Conservation (phyloP, 371 early-diverging fungal genomes). For the Circinella umbellata region DNA sequence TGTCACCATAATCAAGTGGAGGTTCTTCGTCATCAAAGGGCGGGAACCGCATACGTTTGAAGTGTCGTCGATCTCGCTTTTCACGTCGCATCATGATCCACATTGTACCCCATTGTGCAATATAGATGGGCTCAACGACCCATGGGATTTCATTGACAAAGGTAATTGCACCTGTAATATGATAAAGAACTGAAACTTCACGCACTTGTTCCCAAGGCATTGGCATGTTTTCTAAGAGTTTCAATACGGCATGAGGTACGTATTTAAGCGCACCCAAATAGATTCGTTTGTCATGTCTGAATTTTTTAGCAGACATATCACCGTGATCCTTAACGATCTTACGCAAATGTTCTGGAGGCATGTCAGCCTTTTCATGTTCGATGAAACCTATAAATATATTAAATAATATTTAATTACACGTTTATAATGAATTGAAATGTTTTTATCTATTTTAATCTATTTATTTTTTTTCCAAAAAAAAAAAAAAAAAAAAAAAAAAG, state of each 20-base stretch:
- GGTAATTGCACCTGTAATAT: conserved; percentile 98
- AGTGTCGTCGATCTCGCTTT: conserved; percentile 97
- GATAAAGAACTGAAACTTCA: conserved; percentile 97
- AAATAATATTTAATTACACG: not conserved
- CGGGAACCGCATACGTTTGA: conserved; percentile 98
- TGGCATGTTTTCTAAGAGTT: conserved; percentile 98
- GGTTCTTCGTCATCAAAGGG: conserved; percentile 99
- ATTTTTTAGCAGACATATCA: conserved; percentile 98
- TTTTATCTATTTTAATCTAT: not conserved
- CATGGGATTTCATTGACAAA: conserved; percentile 97
- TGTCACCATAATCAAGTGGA: conserved; percentile 97
- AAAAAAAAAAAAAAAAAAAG: not conserved
- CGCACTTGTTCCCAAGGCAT: conserved; percentile 99
- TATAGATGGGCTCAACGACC: conserved; percentile 95
- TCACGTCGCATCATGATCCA: conserved; percentile 99
- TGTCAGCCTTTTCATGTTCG: conserved; percentile 84
- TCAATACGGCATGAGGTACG: conserved; percentile 98
- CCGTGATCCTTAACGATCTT: conserved; percentile 98
- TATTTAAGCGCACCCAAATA: conserved; percentile 98
- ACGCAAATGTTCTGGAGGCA: conserved; percentile 98
- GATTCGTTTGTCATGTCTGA: conserved; percentile 94
- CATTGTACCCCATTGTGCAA: conserved; percentile 99
- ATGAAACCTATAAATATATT: conserved; percentile 52
- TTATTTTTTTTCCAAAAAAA: not conserved
- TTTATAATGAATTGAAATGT: not conserved